phyloP scores from a whole-genome alignment of 2,329 filamentous ascomycete genomes.

The Calonectria fujianensis region DNA sequence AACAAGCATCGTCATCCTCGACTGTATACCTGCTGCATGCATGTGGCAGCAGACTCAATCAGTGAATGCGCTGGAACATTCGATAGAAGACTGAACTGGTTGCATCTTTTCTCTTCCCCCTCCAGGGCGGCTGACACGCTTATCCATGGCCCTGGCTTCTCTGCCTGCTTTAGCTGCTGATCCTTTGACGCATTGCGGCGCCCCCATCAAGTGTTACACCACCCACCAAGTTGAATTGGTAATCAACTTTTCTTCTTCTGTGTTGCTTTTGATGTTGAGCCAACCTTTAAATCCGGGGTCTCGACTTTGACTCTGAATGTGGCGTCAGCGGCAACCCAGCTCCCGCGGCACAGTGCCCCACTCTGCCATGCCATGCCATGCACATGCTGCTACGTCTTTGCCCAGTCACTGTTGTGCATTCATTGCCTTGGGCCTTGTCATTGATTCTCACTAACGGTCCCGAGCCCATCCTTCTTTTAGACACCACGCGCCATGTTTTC shows the following conservation, averaged over 20 bases:
- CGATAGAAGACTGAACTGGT: slow-evolving; percentile 32
- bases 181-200: slow-evolving; percentile 36
- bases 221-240: slow-evolving; percentile 44
- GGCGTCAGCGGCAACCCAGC: slow-evolving; percentile 35
- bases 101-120: slow-evolving; percentile 19
- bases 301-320: slow-evolving; percentile 7
- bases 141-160: slow-evolving; percentile 4
- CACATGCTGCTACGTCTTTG: background rate
- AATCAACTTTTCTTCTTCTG: slow-evolving; percentile 43
- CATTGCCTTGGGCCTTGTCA: background rate
- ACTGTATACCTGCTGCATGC: background rate
- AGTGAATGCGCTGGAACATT: slow-evolving; percentile 52
- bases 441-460: background rate
- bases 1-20: background rate
- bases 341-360: slow-evolving; percentile 14
- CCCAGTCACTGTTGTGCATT: background rate
- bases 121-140: slow-evolving; percentile 10
- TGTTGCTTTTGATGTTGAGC: slow-evolving; percentile 44
- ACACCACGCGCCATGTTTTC: background rate
- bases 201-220: slow-evolving; percentile 31
- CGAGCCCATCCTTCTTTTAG: background rate
- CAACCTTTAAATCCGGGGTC: slow-evolving; percentile 28
- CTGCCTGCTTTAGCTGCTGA: slow-evolving; percentile 43
- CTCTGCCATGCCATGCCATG: background rate
- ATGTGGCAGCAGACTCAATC: background rate